Conservation (phyloP, 192 early-diverging fungal genomes). For the Diversispora eburnea region DNA sequence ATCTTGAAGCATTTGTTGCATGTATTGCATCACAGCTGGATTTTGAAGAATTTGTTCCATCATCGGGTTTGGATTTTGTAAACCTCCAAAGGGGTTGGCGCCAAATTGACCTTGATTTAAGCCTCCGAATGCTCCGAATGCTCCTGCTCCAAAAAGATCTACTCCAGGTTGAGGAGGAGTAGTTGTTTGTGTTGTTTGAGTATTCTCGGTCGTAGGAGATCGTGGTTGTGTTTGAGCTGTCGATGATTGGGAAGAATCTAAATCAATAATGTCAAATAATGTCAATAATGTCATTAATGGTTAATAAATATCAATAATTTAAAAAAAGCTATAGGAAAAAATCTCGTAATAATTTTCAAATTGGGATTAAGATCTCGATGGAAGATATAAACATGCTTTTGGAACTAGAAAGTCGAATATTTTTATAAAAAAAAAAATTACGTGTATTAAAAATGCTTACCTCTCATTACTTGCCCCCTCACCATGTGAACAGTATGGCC, state of each 20-base stretch:
- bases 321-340: no score
- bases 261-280: no score
- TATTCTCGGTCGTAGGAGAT: no score
- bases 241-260: no score
- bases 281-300: no score
- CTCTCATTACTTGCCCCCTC: conserved; percentile 53
- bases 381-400: neutral
- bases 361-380: no score
- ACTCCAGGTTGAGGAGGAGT: no score
- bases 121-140: neutral
- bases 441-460: neutral
- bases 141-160: no score
- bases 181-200: no score
- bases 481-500: conserved; percentile 94
- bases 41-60: conserved; percentile 69
- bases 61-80: conserved; percentile 65
- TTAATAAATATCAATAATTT: no score
- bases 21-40: conserved; percentile 78
- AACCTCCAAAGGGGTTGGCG: conserved; percentile 55
- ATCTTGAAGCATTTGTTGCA: conserved; percentile 77
- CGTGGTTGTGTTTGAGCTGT: no score
- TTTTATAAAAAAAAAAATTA: neutral
- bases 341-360: no score
- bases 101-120: conserved; percentile 42
- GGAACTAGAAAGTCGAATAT: neutral